These are phyloP conservation scores for Ambispora gerdemannii DNA, from an alignment of 192 early-diverging fungal genomes.

Conservation along the genomic window DNA sequence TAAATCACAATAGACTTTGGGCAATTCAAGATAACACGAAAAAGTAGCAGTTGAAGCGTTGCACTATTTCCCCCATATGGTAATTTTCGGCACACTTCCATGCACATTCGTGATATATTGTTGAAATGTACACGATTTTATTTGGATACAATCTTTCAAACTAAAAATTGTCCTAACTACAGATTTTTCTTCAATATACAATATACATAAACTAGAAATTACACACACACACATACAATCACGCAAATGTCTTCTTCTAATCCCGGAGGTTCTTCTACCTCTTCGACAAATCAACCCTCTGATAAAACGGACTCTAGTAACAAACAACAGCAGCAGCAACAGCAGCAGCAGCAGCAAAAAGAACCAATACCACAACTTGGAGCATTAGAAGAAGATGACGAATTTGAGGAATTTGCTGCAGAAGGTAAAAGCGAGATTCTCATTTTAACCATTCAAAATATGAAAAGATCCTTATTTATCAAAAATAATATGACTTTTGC, in stretches of 20 bases:
- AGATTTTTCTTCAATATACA: too few relatives aligned
- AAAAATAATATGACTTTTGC: too few relatives aligned
- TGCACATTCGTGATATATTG: conserved; percentile 14
- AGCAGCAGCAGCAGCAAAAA: conserved; percentile 9
- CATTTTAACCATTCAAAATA: not conserved
- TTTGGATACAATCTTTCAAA: too few relatives aligned
- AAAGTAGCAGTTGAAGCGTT: conserved; percentile 13
- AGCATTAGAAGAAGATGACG: conserved; percentile 87
- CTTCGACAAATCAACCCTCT: not conserved
- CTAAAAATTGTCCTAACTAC: too few relatives aligned
- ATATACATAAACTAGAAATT: too few relatives aligned
- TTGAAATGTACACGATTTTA: too few relatives aligned
- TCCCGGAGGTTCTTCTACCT: not conserved
- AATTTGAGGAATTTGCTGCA: conserved; percentile 88
- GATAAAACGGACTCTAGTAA: conserved; percentile 3
- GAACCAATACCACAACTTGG: conserved; percentile 52
- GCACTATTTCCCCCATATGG: conserved; percentile 20
- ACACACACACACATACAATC: too few relatives aligned
- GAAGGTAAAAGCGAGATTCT: conserved; percentile 57
- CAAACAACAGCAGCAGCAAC: not conserved
- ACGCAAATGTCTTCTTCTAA: conserved; percentile 27
- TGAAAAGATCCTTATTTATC: too few relatives aligned
- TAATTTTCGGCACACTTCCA: conserved; percentile 6
- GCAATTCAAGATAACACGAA: not conserved
- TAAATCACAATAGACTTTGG: conserved; percentile 26